Base-by-base conservation (phyloP, 2,329 filamentous ascomycete genomes). In the Colletotrichum gigasporum region DNA sequence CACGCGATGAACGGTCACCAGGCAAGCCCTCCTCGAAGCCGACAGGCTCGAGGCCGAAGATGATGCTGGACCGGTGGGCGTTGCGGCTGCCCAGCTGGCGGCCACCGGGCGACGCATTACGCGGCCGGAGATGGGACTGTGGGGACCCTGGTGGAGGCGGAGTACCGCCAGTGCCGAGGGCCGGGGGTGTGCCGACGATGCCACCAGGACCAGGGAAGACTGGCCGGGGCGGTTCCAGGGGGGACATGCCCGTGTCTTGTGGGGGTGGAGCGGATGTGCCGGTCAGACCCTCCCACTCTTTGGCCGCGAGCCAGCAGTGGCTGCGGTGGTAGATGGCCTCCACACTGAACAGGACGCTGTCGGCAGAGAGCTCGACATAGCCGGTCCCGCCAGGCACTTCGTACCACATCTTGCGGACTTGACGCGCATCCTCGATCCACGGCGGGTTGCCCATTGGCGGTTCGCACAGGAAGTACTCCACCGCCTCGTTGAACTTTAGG, bases 381-480 rank as follows among this genome's bases (percentile, higher is more conserved):
- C 81, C 82, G 20, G 73, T 69, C 30, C 84, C 83, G 16, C 91
- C 92, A 3, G 91, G 89, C 5, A 92, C 87, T 68, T 91, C 87
- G 75, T 92, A 93, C 91, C 91, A 93, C 71, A 88, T 87, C 79
- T 88, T 89, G 69, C 86, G 85, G 12, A 90, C 85, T 48, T 87
- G 80, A 32, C 83, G 82, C 35, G 87, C 86, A 55, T 91, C 90
- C 57, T 88, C 86, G 45, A 89, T 82, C 92, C 92, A 96, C 0
- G 92, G 92, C 0, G 88, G 83, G 57, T 89, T 89, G 16, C 90
- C 90, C 71, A 91, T 86, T 0, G 91, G 90, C 4, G 91, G 87
- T 72, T 93, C 85, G 75, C 92, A 94, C 26, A 95, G 81, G 79
- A 95, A 96, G 77, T 95, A 93, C 74, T 95, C 92, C 2, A 93